Conservation (phyloP, 140 eudicot genomes). For the Artemisia princeps region DNA sequence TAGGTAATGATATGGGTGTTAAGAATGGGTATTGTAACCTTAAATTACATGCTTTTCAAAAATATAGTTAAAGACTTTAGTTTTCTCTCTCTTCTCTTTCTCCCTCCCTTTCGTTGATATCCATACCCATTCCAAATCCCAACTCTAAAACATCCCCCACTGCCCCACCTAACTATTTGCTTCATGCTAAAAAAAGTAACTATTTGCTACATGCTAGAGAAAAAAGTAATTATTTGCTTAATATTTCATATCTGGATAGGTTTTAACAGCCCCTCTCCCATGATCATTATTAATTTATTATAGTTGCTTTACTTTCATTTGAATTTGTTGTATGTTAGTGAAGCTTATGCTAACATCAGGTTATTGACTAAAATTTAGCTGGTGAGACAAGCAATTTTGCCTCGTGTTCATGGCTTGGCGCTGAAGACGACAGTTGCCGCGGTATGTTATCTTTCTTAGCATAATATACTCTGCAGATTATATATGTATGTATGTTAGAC, state of each 20-base stretch:
- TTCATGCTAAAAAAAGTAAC: too few species aligned
- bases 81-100: too few species aligned
- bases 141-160: too few species aligned
- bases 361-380: constrained; percentile 44
- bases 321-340: constrained; percentile 10
- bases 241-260: constrained; percentile 9
- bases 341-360: constrained; percentile 26
- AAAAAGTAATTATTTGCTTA: background rate
- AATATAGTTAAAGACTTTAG: too few species aligned
- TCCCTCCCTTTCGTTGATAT: too few species aligned
- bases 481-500: background rate
- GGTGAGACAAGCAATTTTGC: constrained; percentile 71
- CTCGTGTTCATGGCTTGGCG: constrained; percentile 96
- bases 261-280: background rate
- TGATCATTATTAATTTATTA: background rate
- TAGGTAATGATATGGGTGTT: too few species aligned
- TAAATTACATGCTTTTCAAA: too few species aligned
- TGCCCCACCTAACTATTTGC: too few species aligned
- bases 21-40: too few species aligned
- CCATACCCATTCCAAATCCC: too few species aligned
- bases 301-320: constrained; percentile 9
- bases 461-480: background rate
- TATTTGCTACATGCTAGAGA: too few species aligned
- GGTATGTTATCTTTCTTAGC: constrained; percentile 43
- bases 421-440: constrained; percentile 97